Conservation (phyloP, 129 eudicot species). For the Chrysanthemum seticuspe region DNA sequence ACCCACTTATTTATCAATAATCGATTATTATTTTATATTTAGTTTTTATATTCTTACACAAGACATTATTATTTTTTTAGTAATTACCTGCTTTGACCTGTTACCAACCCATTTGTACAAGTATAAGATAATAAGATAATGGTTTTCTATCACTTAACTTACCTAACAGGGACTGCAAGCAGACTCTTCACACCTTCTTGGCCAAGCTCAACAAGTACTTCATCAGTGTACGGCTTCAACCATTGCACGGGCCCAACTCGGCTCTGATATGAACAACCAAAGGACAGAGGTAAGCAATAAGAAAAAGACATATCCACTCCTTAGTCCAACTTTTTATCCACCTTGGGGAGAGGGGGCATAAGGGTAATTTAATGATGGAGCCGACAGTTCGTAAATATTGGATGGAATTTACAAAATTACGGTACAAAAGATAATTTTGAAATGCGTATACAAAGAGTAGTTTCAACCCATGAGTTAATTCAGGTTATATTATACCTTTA, state of each 20-base stretch:
- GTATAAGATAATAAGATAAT: not conserved
- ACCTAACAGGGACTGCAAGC: slow-evolving; percentile 84
- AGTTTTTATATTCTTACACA: too few relatives aligned
- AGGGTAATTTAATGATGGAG: not conserved
- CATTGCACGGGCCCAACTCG: slow-evolving; percentile 94
- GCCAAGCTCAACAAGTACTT: slow-evolving; percentile 89
- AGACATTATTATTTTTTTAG: too few relatives aligned
- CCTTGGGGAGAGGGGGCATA: not conserved
- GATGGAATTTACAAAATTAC: not conserved
- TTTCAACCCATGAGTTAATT: not conserved
- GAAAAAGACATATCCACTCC: not conserved
- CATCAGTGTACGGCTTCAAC: slow-evolving; percentile 94
- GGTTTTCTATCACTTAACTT: not conserved
- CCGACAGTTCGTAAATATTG: not conserved
- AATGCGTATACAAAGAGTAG: not conserved
- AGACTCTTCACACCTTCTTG: slow-evolving; percentile 76
- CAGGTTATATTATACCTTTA: not conserved
- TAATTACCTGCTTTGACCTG: too few relatives aligned
- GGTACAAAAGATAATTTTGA: not conserved
- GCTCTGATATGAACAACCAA: slow-evolving; percentile 51
- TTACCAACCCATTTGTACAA: too few relatives aligned
- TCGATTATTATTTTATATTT: too few relatives aligned
- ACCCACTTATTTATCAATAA: too few relatives aligned
- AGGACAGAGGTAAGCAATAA: not conserved
- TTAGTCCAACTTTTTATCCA: not conserved